These are phyloP conservation scores for Paecilomyces sp. DNA, from an alignment of 2,329 filamentous ascomycete genomes.

Conservation along the genomic window DNA sequence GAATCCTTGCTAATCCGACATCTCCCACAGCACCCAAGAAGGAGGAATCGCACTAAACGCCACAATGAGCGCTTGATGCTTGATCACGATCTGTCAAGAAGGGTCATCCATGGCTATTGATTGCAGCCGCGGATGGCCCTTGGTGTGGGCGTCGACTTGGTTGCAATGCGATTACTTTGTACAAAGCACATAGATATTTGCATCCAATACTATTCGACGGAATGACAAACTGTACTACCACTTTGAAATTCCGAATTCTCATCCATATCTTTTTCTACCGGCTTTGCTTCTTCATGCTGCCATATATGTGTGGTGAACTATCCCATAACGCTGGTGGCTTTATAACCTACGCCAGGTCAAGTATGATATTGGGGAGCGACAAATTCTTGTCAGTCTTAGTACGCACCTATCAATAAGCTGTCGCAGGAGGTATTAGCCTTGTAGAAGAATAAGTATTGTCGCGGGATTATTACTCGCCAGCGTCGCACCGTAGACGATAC, in stretches of 20 bases:
- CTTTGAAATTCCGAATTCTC: background rate
- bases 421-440: background rate
- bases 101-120: slow-evolving; percentile 11
- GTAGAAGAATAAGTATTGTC: background rate
- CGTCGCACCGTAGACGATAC: background rate
- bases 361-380: background rate
- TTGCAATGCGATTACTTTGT: slow-evolving; percentile 25
- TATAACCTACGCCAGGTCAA: background rate
- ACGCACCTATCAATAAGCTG: background rate
- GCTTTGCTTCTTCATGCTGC: background rate
- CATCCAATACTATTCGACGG: slow-evolving; percentile 24
- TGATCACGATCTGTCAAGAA: slow-evolving; percentile 9
- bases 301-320: background rate
- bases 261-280: background rate
- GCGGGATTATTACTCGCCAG: background rate
- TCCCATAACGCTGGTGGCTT: background rate
- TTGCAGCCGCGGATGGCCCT: slow-evolving; percentile 12
- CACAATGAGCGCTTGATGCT: background rate
- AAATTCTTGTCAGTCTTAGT: background rate
- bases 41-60: slow-evolving; percentile 29
- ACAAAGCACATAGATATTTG: slow-evolving; percentile 32
- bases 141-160: slow-evolving; percentile 16
- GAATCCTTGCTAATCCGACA: background rate
- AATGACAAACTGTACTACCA: slow-evolving; percentile 34
- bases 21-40: slow-evolving; percentile 58